Evolutionary conservation across 352 stramenopile genomes (phyloP).

Genomic region (Phytophthora palmivora): DNA sequence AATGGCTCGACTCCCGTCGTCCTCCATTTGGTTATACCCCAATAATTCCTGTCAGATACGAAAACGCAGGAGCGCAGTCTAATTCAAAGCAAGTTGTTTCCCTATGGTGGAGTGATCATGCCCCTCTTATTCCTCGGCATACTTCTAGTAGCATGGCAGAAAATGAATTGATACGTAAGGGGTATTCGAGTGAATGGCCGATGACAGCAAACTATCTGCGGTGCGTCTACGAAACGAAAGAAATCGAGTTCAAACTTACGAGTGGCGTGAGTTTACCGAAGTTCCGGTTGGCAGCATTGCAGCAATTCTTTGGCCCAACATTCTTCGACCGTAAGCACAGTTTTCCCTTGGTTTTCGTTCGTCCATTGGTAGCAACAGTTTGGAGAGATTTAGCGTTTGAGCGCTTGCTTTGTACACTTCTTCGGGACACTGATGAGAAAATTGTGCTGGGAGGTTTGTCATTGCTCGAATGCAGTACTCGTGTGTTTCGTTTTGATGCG

Average conservation of each 20-base stretch:
- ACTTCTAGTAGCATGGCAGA: conserved; percentile 5
- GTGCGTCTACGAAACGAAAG: conserved; percentile 39
- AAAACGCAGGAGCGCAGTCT: background rate
- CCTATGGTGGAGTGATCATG: conserved; percentile 26
- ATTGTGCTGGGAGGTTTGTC: conserved; percentile 45
- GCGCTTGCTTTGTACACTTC: conserved; percentile 27
- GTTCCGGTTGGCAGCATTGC: conserved; percentile 47
- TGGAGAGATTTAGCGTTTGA: conserved; percentile 43
- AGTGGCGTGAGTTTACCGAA: conserved; percentile 41
- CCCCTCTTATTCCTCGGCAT: conserved; percentile 12
- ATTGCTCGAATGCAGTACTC: conserved; percentile 46
- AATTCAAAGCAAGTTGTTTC: background rate
- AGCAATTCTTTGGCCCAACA: conserved; percentile 40
- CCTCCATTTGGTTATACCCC: conserved; percentile 12
- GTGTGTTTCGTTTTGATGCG: conserved; percentile 40
- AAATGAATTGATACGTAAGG: conserved; percentile 4
- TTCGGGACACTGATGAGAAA: conserved; percentile 48
- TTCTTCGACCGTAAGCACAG: conserved; percentile 41
- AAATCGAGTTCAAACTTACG: conserved; percentile 55
- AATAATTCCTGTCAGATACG: background rate
- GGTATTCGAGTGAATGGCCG: background rate
- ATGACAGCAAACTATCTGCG: conserved; percentile 26
- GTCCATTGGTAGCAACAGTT: conserved; percentile 25
- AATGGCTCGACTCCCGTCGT: conserved; percentile 21
- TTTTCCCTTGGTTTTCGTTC: conserved; percentile 38